phyloP scores from a whole-genome alignment of 1,284 basidiomycete genomes.

The Puccinia brachypodii region DNA sequence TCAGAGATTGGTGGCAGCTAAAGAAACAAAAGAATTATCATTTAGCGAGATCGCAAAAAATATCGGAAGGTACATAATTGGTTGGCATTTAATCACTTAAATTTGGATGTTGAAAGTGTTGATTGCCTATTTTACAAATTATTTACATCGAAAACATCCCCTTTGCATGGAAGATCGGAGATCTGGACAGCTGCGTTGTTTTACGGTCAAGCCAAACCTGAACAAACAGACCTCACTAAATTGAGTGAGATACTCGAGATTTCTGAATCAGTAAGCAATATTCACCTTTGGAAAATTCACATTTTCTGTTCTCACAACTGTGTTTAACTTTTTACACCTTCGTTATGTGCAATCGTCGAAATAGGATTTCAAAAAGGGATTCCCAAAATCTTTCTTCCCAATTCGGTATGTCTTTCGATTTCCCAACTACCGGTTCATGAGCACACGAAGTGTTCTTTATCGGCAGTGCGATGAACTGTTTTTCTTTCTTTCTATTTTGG shows the following conservation, averaged over 20 bases:
- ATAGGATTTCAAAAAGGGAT: constrained; percentile 10
- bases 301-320: background rate
- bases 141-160: background rate
- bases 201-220: constrained; percentile 37
- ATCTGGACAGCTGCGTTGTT: constrained; percentile 42
- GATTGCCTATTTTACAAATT: background rate
- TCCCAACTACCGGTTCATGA: no score
- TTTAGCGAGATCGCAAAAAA: constrained; percentile 28
- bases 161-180: constrained; percentile 25
- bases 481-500: background rate
- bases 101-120: background rate
- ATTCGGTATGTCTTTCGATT: constrained; percentile 17
- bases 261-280: background rate
- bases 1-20: constrained; percentile 31
- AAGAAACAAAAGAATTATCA: constrained; percentile 20
- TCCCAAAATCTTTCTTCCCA: constrained; percentile 16
- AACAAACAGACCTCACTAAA: constrained; percentile 15
- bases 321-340: background rate
- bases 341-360: background rate
- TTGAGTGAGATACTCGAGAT: constrained; percentile 24
- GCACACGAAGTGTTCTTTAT: no score
- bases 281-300: background rate
- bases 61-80: constrained; percentile 15
- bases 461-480: background rate
- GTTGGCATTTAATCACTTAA: background rate